These are phyloP conservation scores for Lichtheimia corymbifera DNA, from an alignment of 371 early-diverging fungal genomes.

Conservation along the genomic window DNA sequence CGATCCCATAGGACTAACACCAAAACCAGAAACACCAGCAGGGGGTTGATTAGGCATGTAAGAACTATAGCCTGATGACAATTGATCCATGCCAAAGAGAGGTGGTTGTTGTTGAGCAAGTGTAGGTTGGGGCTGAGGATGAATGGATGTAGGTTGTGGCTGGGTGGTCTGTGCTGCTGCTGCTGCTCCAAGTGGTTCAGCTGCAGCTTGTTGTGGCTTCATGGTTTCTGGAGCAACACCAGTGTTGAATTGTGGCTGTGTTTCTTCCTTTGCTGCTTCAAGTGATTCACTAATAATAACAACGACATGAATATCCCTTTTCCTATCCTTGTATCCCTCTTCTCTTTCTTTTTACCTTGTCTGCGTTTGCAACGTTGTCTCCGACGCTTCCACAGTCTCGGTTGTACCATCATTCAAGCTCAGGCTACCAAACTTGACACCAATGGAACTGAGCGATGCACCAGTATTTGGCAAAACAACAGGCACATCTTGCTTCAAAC, in stretches of 20 bases:
- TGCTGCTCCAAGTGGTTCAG: slow-evolving; percentile 8
- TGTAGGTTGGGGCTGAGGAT: slow-evolving; percentile 19
- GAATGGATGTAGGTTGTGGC: background rate
- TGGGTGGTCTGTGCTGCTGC: slow-evolving; percentile 15
- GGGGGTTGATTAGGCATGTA: slow-evolving; percentile 61
- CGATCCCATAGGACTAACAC: slow-evolving; percentile 69
- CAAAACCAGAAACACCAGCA: slow-evolving; percentile 64
- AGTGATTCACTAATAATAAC: background rate
- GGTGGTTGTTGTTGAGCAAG: slow-evolving; percentile 26
- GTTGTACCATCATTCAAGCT: slow-evolving; percentile 49
- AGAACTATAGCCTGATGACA: slow-evolving; percentile 56
- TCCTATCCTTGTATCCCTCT: background rate
- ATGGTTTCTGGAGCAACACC: too few species aligned
- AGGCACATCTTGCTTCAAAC: slow-evolving; percentile 82
- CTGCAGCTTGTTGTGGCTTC: slow-evolving; percentile 1
- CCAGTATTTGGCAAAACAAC: slow-evolving; percentile 82
- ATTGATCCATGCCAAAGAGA: slow-evolving; percentile 52
- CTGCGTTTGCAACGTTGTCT: slow-evolving; percentile 11
- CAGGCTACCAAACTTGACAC: slow-evolving; percentile 82
- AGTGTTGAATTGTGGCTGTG: background rate
- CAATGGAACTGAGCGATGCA: slow-evolving; percentile 65
- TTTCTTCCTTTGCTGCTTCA: background rate
- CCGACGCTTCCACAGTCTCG: slow-evolving; percentile 18
- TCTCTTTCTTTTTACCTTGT: slow-evolving; percentile 2
- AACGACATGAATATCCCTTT: too few species aligned